Percentiles rank a stretch among this genome's conserved stretches.
phyloP scores from a whole-genome alignment of 805 yeast genomes.

The Diddensiella transvaalensis region DNA sequence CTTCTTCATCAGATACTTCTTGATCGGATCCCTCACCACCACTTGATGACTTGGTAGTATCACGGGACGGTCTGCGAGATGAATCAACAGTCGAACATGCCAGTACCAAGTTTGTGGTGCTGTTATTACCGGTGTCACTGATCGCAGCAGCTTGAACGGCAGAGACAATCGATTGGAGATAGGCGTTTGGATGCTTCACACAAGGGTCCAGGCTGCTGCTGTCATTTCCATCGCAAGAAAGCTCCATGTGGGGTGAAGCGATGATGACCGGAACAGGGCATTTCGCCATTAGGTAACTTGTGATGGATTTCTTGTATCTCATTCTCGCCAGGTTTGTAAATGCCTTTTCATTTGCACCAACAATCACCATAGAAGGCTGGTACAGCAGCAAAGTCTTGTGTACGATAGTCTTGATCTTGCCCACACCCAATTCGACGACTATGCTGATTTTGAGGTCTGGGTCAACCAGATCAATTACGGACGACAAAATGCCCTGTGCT shows the following conservation, averaged over 20 bases:
- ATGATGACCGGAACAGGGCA: conserved; percentile 65
- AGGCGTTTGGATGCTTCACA: not conserved
- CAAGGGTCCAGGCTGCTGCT: not conserved
- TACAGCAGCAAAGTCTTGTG: conserved; percentile 59
- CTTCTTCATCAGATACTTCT: no score
- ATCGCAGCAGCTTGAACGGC: not conserved
- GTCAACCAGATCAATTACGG: conserved; percentile 14
- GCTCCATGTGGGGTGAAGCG: conserved; percentile 40
- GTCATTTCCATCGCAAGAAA: not conserved
- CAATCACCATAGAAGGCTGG: conserved; percentile 55
- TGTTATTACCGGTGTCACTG: not conserved
- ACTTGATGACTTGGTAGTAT: no score
- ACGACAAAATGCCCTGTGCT: conserved; percentile 18
- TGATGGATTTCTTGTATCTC: conserved; percentile 48
- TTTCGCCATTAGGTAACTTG: conserved; percentile 61
- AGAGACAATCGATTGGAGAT: not conserved
- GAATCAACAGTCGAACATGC: not conserved
- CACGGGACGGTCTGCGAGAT: not conserved
- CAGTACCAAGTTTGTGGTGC: no score
- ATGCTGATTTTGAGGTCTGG: conserved; percentile 29
- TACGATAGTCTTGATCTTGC: conserved; percentile 52
- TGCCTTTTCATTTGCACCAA: conserved; percentile 43
- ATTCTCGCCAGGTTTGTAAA: conserved; percentile 56
- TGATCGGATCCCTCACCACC: no score
- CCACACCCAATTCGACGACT: conserved; percentile 59